Percentiles rank a stretch among this genome's conserved stretches.
phyloP scores from a whole-genome alignment of 2,329 filamentous ascomycete species.

The Coleophoma eucalyptorum region DNA sequence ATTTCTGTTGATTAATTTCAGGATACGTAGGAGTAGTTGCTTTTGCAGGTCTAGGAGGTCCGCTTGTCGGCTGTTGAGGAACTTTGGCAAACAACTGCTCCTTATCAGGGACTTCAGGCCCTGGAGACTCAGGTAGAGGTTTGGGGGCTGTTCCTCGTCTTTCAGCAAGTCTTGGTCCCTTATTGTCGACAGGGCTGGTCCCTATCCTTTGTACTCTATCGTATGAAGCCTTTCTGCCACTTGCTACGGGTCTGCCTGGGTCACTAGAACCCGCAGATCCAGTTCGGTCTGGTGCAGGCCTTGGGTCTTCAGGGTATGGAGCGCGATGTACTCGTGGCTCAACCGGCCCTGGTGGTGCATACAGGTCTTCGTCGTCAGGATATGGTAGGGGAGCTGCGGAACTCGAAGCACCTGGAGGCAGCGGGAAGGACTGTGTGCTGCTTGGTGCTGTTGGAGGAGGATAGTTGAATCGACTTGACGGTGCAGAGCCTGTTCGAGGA shows the following conservation, averaged over 20 bases:
- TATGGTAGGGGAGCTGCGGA: constrained; percentile 67
- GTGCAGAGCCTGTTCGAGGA: constrained; percentile 33
- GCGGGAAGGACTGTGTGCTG: constrained; percentile 55
- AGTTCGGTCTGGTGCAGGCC: constrained; percentile 14
- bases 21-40: constrained; percentile 15
- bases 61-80: constrained; percentile 26
- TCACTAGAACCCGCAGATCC: constrained; percentile 15
- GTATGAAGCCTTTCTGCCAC: constrained; percentile 23
- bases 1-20: constrained; percentile 28
- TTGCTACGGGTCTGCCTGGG: constrained; percentile 11
- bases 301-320: constrained; percentile 29
- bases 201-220: constrained; percentile 25
- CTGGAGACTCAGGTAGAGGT: constrained; percentile 78
- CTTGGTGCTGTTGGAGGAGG: constrained; percentile 32
- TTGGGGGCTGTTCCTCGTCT: constrained; percentile 78
- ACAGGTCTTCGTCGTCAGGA: constrained; percentile 62
- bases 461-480: constrained; percentile 41
- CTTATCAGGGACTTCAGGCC: constrained; percentile 70
- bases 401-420: constrained; percentile 67
- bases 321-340: constrained; percentile 26
- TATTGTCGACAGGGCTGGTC: constrained; percentile 45
- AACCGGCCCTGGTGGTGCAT: constrained; percentile 32
- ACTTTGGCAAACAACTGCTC: constrained; percentile 73
- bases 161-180: constrained; percentile 69
- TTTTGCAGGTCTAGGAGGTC: constrained; percentile 15